Percentiles rank a stretch among this genome's conserved stretches.
These are phyloP conservation scores for Candida freyschussii DNA, from an alignment of 1,139 yeast species.

Conservation along the genomic window DNA sequence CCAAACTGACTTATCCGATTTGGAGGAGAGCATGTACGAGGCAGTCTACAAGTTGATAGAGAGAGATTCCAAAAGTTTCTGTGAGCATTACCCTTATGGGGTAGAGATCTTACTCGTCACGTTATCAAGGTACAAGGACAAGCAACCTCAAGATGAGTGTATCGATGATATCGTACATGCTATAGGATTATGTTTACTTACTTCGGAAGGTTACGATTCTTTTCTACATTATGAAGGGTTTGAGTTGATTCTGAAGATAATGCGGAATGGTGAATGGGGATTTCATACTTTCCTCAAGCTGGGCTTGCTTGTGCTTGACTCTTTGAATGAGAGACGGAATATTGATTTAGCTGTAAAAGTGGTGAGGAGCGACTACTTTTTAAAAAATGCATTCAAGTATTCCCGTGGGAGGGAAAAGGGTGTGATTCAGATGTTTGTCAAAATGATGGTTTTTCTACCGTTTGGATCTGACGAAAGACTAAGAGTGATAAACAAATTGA, in stretches of 20 bases:
- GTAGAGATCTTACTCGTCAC: slow-evolving; percentile 11
- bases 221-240: slow-evolving; percentile 13
- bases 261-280: slow-evolving; percentile 11
- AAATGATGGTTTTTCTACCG: slow-evolving; percentile 13
- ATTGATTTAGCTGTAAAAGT: slow-evolving; percentile 9
- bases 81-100: slow-evolving; percentile 5
- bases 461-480: slow-evolving; percentile 16
- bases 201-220: slow-evolving; percentile 7
- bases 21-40: slow-evolving; percentile 3
- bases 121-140: slow-evolving; percentile 4
- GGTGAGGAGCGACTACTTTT: slow-evolving; percentile 9
- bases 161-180: slow-evolving; percentile 12
- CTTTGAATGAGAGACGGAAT: slow-evolving; percentile 8
- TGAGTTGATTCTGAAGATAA: slow-evolving; percentile 8
- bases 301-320: slow-evolving; percentile 8
- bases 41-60: slow-evolving; percentile 6
- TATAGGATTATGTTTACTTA: slow-evolving; percentile 7
- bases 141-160: slow-evolving; percentile 2
- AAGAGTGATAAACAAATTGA: slow-evolving; percentile 15
- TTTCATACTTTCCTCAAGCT: slow-evolving; percentile 10
- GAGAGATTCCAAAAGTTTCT: slow-evolving; percentile 1
- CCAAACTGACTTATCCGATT: slow-evolving; percentile 1
- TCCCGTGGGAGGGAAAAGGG: slow-evolving; percentile 6
- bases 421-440: slow-evolving; percentile 4
- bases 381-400: slow-evolving; percentile 12